Evolutionary conservation across 164 flowering plant genomes (phyloP), one percentile per base, ranked within the genome.

Genomic region (Taxillus chinensis): DNA sequence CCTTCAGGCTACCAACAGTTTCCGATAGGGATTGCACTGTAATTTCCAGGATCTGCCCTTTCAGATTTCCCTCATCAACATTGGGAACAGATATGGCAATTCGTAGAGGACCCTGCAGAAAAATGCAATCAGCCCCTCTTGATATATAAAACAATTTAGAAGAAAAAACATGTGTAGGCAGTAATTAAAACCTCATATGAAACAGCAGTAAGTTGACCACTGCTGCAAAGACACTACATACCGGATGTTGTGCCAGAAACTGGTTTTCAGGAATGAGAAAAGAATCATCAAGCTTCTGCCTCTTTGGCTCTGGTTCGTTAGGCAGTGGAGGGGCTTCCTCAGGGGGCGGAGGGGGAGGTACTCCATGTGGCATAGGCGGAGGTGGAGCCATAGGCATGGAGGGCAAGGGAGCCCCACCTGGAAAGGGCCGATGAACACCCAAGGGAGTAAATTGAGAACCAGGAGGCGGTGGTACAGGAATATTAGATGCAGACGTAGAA

Each of bases 291-390:
- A 86, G 86, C 77, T 77, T 91, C 70, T 82, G 98, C 74, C 89
- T 86, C 79, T 95, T 95, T 45, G 99, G 98, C 76, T 91, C 99
- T 43, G 99, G 97, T 63, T 91, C 99, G 12, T 95, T 93, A 0
- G 97, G 99, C 59, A 89, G 90, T 1, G 99, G 99, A 69, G 93
- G 95, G 61, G 96, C 97, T 72, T 86, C 92, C 64, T 89, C 95
- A 39, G 97, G 95, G 52, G 88, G 98, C 9, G 98, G 97, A 3
- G 97, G 99, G 13, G 97, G 97, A 46, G 90, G 91, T 73, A 90
- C 79, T 68, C 95, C 96, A 57, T 81, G 93, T 67, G 89, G 96
- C 71, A 86, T 56, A 51, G 96, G 95, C 1, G 90, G 90, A 2
- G 88, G 88, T 12, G 86, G 87, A 71, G 78, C 73, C 83, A 85